phyloP scores from a whole-genome alignment of 768 basidiomycete genomes.

The Trametes coccinea region DNA sequence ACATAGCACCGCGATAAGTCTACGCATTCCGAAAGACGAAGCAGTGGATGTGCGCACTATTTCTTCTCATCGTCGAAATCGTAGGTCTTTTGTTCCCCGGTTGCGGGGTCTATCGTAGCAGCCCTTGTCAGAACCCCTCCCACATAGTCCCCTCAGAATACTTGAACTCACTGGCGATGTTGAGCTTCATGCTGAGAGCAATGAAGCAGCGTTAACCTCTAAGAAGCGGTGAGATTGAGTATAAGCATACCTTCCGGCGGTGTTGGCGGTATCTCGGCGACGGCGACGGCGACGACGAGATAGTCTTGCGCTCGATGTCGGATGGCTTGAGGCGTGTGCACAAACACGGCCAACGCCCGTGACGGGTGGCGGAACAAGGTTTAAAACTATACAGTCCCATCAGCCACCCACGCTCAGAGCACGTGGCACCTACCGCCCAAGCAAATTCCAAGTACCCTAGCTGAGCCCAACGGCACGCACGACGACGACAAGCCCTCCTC shows the following conservation, averaged over 20 bases:
- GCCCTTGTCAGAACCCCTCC: conserved; percentile 7
- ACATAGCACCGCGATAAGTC: background rate
- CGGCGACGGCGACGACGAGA: conserved; percentile 44
- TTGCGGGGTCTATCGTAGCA: conserved; percentile 76
- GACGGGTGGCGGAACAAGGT: conserved; percentile 50
- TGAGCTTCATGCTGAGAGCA: conserved; percentile 83
- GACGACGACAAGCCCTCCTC: conserved; percentile 39
- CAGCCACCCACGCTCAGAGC: conserved; percentile 39
- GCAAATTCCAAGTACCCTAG: conserved; percentile 20
- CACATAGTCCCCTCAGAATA: conserved; percentile 9
- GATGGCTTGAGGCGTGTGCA: conserved; percentile 26
- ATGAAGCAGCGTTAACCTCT: background rate
- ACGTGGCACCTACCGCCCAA: conserved; percentile 32
- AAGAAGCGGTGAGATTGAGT: conserved; percentile 32
- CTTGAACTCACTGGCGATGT: conserved; percentile 82
- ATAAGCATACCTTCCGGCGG: conserved; percentile 42
- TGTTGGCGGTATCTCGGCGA: conserved; percentile 30
- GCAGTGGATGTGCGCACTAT: conserved; percentile 51
- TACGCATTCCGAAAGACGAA: background rate
- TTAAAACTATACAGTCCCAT: conserved; percentile 57
- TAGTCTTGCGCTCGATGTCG: conserved; percentile 35
- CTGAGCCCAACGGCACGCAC: conserved; percentile 31
- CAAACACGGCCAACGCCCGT: conserved; percentile 31
- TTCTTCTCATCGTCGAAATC: conserved; percentile 91
- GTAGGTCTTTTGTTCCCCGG: conserved; percentile 95